phyloP scores from a whole-genome alignment of 148 eudicot genomes.

The Vaccinium macrocarpon region DNA sequence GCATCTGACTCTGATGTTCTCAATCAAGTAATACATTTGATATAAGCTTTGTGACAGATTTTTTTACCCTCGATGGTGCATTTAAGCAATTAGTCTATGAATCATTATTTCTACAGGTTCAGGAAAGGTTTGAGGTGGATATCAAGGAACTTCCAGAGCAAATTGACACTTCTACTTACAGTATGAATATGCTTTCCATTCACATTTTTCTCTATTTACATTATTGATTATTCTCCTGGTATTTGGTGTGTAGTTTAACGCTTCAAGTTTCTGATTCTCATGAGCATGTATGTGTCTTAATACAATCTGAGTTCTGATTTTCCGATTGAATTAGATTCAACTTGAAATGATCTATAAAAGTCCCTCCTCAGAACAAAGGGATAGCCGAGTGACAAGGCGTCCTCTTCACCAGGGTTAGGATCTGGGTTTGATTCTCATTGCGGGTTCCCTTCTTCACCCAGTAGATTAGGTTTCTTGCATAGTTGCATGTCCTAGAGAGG shows the following conservation, averaged over 20 bases:
- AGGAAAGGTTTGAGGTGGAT: constrained; percentile 88
- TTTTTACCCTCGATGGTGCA: background rate
- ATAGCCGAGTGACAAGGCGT: no score
- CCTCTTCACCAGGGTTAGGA: no score
- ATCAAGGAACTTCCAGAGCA: constrained; percentile 98
- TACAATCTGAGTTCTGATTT: background rate
- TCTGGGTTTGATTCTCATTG: no score
- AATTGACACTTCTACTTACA: constrained; percentile 91
- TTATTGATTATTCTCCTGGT: background rate
- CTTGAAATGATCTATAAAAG: background rate
- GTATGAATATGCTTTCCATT: constrained; percentile 36
- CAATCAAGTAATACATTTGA: constrained; percentile 54
- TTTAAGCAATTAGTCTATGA: background rate
- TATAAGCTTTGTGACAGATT: background rate
- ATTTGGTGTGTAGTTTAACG: background rate
- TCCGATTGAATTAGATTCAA: background rate
- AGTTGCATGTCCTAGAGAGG: no score
- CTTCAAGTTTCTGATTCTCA: background rate
- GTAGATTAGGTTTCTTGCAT: no score
- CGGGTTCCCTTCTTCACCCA: no score
- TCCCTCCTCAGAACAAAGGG: background rate
- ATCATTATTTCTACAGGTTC: constrained; percentile 36
- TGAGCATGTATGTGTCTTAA: background rate
- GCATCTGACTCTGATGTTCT: constrained; percentile 81
- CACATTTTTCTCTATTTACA: background rate